Evolutionary conservation across 2,329 filamentous ascomycete genomes (phyloP), one percentile per base, ranked within the genome.

Genomic region (Cercospora citrullina): DNA sequence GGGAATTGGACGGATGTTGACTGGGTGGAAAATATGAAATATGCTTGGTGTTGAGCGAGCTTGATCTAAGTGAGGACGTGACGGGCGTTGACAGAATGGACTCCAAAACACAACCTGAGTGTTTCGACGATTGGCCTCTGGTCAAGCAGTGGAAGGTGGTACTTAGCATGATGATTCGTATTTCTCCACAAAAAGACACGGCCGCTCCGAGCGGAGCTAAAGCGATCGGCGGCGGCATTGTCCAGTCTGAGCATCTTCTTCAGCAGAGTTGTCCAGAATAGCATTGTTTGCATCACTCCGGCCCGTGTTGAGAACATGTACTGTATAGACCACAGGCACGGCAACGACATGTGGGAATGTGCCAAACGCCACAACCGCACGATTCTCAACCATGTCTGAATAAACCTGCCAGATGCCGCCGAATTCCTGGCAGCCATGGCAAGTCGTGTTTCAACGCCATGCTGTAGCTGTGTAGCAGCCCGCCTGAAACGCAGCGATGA

Each of bases 11-110:
- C 80, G 5, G 81, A 86, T 26, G 79, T 92, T 5, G 87, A 91
- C 60, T 94, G 91, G 91, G 80, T 92, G 61, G 86, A 84, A 12
- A 92, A 91, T 75, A 90, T 94, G 79, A 93, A 92, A 80, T 93
- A 87, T 80, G 90, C 84, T 1, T 94, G 91, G 91, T 92, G 89
- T 77, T 94, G 77, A 71, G 28, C n/a, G 30, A 14, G 3, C 31
- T 14, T 33, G 14, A 31, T 28, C 45, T 5, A 6, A 9, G 45
- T 14, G 18, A 23, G 45, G 18, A 23, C 18, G 18, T 23, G 21
- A 21, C 8, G 4, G 45, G 21, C 45, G 45, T 23, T 51, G 18
- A 23, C 21, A 51, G 5, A 23, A 51, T 23, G 45, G 6, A 51
- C 10, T 5, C 18, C 5, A 2, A 12, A 48, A 51, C 4, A 5